Base-by-base conservation (phyloP, 257 asterid species). In the Voacanga thouarsii region DNA sequence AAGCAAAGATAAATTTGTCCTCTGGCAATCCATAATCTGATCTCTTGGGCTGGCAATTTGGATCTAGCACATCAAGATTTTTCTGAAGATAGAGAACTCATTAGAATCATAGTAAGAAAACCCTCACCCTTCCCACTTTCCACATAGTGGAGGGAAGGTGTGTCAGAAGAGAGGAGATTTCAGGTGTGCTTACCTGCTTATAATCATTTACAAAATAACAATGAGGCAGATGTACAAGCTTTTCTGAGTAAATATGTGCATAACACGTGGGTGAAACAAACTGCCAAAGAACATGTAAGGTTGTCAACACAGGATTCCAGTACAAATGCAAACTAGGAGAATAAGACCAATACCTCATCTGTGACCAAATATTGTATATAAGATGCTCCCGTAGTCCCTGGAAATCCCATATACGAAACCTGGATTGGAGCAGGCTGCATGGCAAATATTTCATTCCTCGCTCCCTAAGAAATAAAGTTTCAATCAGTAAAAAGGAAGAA, bases 391-490 rank as follows among this genome's bases (percentile, higher is more conserved):
- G 98, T 96, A 73, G 99, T 96, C 80, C 99, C 99, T 33, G 99
- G 99, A 82, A 96, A 96, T 73, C 99, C 99, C 99, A 96, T 96
- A 76, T 96, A 96, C 33, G 99, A 96, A 81, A 96, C 98, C 90
- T 96, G 99, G 88, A 96, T 91, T 28, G 99, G 99, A 81, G 99
- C 98, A 53, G 99, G 99, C 83, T 92, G 96, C 98, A 96, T 93
- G 76, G 99, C 94, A 87, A 96, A 96, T 86, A 96, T 89, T 87
- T 96, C 99, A 82, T 96, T 96, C 85, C 99, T 90, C 41, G 98
- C 99, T n/a, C 99, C 99, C 99, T 96, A 86, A 75, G 78, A 60
- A 75, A 63, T 23, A 66, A 7, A 77, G 69, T 7, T 45, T 61
- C 65, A 53, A 55, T n/a, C 30, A 33, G 43, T 77, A 50, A 37